Evolutionary conservation across 1,139 yeast genomes (phyloP).

Genomic region (Saccharomyces hybrid): DNA sequence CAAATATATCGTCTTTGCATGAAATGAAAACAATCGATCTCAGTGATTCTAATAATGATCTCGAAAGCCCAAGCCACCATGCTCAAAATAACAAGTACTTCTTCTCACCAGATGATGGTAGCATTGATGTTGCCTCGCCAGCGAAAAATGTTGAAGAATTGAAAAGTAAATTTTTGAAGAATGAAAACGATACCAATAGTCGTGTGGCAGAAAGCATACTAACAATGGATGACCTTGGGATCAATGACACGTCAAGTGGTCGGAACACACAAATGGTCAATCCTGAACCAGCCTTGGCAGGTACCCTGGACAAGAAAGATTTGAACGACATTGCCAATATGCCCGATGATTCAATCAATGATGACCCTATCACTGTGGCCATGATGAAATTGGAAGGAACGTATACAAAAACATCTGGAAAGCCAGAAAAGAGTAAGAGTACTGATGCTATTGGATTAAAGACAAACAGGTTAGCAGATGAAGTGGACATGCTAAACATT

Average conservation of each 20-base stretch:
- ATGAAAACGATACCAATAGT: conserved; percentile 9
- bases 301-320: neutral
- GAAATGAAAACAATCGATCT: neutral
- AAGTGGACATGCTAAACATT: conserved; percentile 30
- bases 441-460: conserved; percentile 5
- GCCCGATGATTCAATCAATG: conserved; percentile 29
- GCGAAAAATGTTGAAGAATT: conserved; percentile 26
- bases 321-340: conserved; percentile 2
- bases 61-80: conserved; percentile 7
- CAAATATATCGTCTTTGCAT: neutral
- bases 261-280: conserved; percentile 6
- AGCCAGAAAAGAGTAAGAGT: conserved; percentile 2
- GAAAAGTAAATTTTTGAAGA: conserved; percentile 24
- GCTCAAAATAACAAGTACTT: conserved; percentile 20
- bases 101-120: conserved; percentile 25
- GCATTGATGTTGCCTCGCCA: conserved; percentile 27
- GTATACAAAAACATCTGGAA: conserved; percentile 18
- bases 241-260: neutral
- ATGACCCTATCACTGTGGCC: conserved; percentile 70
- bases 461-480: conserved; percentile 21
- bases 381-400: conserved; percentile 71
- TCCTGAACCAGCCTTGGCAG: neutral
- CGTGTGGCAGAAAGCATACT: neutral
- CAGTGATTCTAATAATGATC: conserved; percentile 3
- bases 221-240: conserved; percentile 3